phyloP scores from a whole-genome alignment of 2,329 filamentous ascomycete genomes.

The Phialophora chinensis region DNA sequence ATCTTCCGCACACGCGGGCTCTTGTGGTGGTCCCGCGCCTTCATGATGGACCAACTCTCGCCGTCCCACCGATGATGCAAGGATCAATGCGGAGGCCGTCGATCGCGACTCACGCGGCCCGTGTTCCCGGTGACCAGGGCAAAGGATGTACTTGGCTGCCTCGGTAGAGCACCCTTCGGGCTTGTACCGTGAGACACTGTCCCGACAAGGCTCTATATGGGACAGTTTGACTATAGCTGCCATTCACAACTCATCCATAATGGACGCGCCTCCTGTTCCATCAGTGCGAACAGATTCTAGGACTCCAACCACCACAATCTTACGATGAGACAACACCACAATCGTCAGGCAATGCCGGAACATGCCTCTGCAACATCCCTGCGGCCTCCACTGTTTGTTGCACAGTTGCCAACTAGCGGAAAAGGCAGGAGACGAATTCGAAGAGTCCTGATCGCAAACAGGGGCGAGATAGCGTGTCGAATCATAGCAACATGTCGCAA shows the following conservation, averaged over 20 bases:
- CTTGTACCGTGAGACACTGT: neutral
- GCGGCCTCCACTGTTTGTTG: slow-evolving; percentile 25
- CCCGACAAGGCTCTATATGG: neutral
- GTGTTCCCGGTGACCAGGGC: neutral
- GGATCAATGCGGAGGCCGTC: neutral
- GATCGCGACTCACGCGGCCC: neutral
- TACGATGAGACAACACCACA: slow-evolving; percentile 8
- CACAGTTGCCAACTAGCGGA: slow-evolving; percentile 14
- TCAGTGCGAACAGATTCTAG: neutral
- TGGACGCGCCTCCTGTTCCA: neutral
- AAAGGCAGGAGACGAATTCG: slow-evolving; percentile 11
- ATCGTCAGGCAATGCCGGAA: neutral
- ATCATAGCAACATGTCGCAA: slow-evolving; percentile 41
- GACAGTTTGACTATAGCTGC: neutral
- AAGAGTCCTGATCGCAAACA: slow-evolving; percentile 42
- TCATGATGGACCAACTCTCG: neutral
- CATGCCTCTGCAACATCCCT: slow-evolving; percentile 6
- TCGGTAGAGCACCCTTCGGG: neutral
- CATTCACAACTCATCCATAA: neutral
- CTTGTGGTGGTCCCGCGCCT: neutral
- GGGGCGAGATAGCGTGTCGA: slow-evolving; percentile 44
- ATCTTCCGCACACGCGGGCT: neutral
- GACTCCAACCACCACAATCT: neutral
- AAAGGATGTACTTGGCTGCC: neutral
- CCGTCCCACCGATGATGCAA: neutral